Percentiles rank a stretch among this genome's conserved stretches.
Conservation (phyloP, 2,329 filamentous ascomycete species). For the Fusarium setosum region DNA sequence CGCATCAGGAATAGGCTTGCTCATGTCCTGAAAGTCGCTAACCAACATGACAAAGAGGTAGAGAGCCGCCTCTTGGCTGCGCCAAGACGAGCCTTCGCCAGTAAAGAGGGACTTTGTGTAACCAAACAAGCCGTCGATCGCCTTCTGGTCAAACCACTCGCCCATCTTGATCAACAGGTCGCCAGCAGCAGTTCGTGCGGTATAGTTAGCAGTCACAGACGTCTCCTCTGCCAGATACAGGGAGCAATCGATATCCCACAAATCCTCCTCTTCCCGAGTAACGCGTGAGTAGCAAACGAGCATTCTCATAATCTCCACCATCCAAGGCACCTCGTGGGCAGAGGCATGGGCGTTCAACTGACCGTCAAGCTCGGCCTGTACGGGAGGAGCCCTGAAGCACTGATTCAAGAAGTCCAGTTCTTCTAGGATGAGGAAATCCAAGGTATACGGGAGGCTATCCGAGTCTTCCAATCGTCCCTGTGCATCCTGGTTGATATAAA, state of each 20-base stretch:
- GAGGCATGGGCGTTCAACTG: conserved; percentile 74
- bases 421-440: conserved; percentile 93
- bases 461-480: conserved; percentile 91
- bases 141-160: conserved; percentile 84
- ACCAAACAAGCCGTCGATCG: conserved; percentile 81
- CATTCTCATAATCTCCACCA: conserved; percentile 88
- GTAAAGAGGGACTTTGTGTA: conserved; percentile 82
- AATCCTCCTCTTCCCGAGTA: conserved; percentile 88
- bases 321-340: conserved; percentile 78
- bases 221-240: conserved; percentile 96
- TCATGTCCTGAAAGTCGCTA: conserved; percentile 83
- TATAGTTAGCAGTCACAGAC: conserved; percentile 95
- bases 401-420: conserved; percentile 96
- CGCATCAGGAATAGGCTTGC: conserved; percentile 75
- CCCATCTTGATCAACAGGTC: conserved; percentile 93
- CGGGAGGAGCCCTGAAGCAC: conserved; percentile 86
- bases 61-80: conserved; percentile 81
- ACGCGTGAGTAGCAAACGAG: conserved; percentile 89
- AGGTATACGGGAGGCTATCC: conserved; percentile 91
- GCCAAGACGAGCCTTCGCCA: conserved; percentile 62
- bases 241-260: conserved; percentile 98
- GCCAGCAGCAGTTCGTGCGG: conserved; percentile 89
- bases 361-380: conserved; percentile 87
- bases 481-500: conserved; percentile 87
- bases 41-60: conserved; percentile 88